These are phyloP conservation scores for Gnomoniopsis smithogilvyi DNA, from an alignment of 2,329 filamentous ascomycete species.

Conservation along the genomic window DNA sequence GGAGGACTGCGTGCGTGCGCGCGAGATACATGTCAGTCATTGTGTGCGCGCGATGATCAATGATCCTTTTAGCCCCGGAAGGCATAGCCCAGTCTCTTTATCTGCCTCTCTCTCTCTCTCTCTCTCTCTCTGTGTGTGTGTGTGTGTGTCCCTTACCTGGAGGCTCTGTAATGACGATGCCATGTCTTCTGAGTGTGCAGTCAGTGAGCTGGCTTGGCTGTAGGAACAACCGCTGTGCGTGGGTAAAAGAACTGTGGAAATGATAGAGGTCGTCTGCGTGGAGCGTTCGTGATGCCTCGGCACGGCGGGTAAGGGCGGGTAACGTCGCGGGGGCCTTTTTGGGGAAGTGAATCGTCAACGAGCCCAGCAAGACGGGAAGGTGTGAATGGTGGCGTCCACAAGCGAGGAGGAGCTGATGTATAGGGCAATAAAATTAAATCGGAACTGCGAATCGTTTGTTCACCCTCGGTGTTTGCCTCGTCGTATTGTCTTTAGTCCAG, in stretches of 20 bases:
- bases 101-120: not conserved
- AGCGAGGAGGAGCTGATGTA: not conserved
- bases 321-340: not conserved
- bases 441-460: not conserved
- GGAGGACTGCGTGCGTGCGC: slow-evolving; percentile 48
- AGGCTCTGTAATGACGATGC: slow-evolving; percentile 11
- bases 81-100: not conserved
- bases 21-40: not conserved
- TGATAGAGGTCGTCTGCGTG: not conserved
- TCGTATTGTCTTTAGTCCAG: not conserved
- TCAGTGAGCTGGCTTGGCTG: too few relatives aligned
- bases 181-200: not conserved
- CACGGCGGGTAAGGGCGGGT: slow-evolving; percentile 4
- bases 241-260: not conserved
- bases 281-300: slow-evolving; percentile 6
- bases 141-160: slow-evolving; percentile 5
- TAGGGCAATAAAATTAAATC: not conserved
- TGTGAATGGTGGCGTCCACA: not conserved
- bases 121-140: not conserved
- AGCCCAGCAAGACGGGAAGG: not conserved
- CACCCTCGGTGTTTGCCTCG: not conserved
- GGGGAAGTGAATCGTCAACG: not conserved
- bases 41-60: not conserved
- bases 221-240: not conserved
- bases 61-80: too few relatives aligned